Percentiles rank a stretch among this genome's conserved stretches.
Evolutionary conservation across 2,329 filamentous ascomycete species (phyloP).

Genomic region (Lachnellula willkommii): DNA sequence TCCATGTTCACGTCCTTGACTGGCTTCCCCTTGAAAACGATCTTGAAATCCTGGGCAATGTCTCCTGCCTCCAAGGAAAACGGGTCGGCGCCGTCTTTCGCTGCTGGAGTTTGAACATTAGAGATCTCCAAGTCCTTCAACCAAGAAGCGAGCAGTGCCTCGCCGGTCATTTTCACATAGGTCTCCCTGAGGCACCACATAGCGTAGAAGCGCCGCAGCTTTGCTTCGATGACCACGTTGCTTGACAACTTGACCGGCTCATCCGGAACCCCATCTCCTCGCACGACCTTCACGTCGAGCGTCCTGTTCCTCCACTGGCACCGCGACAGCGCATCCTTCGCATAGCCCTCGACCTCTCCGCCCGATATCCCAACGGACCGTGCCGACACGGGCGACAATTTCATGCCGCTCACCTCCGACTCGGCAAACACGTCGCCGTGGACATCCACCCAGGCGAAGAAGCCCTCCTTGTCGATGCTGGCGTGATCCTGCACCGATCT

Average conservation of each 20-base stretch:
- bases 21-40: slow-evolving; percentile 21
- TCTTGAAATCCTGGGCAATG: slow-evolving; percentile 16
- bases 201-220: slow-evolving; percentile 67
- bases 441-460: slow-evolving; percentile 63
- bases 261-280: slow-evolving; percentile 2
- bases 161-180: slow-evolving; percentile 78
- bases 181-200: slow-evolving; percentile 77
- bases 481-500: slow-evolving; percentile 55
- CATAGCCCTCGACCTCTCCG: slow-evolving; percentile 9
- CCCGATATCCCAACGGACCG: slow-evolving; percentile 7
- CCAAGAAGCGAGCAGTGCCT: slow-evolving; percentile 70
- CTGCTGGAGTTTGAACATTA: slow-evolving; percentile 39
- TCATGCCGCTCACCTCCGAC: slow-evolving; percentile 58
- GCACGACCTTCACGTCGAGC: slow-evolving; percentile 12
- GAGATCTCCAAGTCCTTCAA: slow-evolving; percentile 64
- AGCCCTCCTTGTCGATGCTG: slow-evolving; percentile 55
- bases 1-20: slow-evolving; percentile 28
- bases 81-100: slow-evolving; percentile 7
- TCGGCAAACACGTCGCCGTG: slow-evolving; percentile 65
- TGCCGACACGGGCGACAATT: slow-evolving; percentile 31
- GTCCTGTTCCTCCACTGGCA: slow-evolving; percentile 22
- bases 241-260: slow-evolving; percentile 26
- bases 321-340: slow-evolving; percentile 21
- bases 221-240: slow-evolving; percentile 47
- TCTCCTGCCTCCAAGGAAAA: slow-evolving; percentile 22